A percentile compares a stretch with the other conserved stretches of the same genome.
phyloP scores from a whole-genome alignment of 2,329 filamentous ascomycete species.

The Akanthomyces lecanii region DNA sequence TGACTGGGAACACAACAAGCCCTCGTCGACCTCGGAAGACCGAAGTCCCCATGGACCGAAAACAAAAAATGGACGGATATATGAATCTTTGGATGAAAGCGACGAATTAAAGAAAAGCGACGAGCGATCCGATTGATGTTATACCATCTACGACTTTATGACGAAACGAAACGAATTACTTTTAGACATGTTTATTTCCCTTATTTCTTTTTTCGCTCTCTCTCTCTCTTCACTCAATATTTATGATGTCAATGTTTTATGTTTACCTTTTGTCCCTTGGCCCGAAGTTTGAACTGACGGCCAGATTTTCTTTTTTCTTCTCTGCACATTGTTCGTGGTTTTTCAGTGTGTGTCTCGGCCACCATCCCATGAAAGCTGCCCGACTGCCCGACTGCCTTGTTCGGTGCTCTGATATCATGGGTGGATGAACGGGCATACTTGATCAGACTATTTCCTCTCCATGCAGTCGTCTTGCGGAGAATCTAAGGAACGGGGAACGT shows the following conservation, averaged over 20 bases:
- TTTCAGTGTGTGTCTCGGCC: background rate
- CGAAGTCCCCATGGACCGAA: too few species aligned
- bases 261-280: background rate
- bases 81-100: conserved; percentile 11
- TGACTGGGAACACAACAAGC: background rate
- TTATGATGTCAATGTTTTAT: background rate
- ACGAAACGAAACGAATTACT: conserved; percentile 24
- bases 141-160: conserved; percentile 25
- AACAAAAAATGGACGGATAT: conserved; percentile 1
- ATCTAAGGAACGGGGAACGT: too few species aligned
- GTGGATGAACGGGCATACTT: too few species aligned
- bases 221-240: background rate
- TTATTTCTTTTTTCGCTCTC: background rate
- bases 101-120: conserved; percentile 18
- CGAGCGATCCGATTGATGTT: conserved; percentile 18
- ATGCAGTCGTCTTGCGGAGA: too few species aligned
- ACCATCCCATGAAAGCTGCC: background rate
- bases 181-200: conserved; percentile 20
- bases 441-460: too few species aligned
- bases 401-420: background rate
- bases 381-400: background rate
- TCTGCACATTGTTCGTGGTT: background rate
- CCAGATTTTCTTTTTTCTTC: background rate
- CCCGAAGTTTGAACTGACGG: conserved; percentile 1
- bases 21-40: background rate